Evolutionary conservation across 495 filamentous ascomycete genomes (phyloP).

Genomic region (Glonium stellatum): DNA sequence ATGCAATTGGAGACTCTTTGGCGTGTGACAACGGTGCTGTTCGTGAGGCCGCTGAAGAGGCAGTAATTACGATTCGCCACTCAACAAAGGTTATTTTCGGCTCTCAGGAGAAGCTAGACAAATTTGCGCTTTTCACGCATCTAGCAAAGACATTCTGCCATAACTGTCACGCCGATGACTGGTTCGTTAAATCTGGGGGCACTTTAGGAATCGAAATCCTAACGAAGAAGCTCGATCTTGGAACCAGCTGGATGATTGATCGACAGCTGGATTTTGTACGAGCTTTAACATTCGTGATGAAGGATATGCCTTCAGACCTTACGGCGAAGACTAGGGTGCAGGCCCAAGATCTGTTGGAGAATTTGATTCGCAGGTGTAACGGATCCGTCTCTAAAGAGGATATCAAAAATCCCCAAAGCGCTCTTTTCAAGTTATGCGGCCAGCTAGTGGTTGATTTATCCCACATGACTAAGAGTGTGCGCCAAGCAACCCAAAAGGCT

Average conservation of each 20-base stretch:
- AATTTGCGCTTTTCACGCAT: slow-evolving; percentile 74
- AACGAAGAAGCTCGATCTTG: slow-evolving; percentile 69
- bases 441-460: slow-evolving; percentile 80
- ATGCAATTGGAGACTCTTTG: slow-evolving; percentile 79
- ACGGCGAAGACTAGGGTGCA: slow-evolving; percentile 76
- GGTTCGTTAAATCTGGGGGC: slow-evolving; percentile 93
- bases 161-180: slow-evolving; percentile 91
- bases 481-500: slow-evolving; percentile 71
- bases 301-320: slow-evolving; percentile 89
- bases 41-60: slow-evolving; percentile 73
- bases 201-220: slow-evolving; percentile 81
- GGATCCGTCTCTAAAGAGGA: slow-evolving; percentile 69
- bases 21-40: slow-evolving; percentile 73
- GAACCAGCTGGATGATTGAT: slow-evolving; percentile 72
- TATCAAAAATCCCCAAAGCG: slow-evolving; percentile 56
- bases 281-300: slow-evolving; percentile 89
- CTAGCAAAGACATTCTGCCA: slow-evolving; percentile 79
- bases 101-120: slow-evolving; percentile 55
- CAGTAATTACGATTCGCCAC: slow-evolving; percentile 68
- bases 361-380: slow-evolving; percentile 68
- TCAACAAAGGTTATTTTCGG: slow-evolving; percentile 78
- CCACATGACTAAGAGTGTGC: slow-evolving; percentile 91
- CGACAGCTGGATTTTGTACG: slow-evolving; percentile 78
- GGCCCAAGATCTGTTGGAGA: slow-evolving; percentile 73
- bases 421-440: slow-evolving; percentile 66